Conservation (phyloP, 441 rosid genomes). For the Mallotus japonicus region DNA sequence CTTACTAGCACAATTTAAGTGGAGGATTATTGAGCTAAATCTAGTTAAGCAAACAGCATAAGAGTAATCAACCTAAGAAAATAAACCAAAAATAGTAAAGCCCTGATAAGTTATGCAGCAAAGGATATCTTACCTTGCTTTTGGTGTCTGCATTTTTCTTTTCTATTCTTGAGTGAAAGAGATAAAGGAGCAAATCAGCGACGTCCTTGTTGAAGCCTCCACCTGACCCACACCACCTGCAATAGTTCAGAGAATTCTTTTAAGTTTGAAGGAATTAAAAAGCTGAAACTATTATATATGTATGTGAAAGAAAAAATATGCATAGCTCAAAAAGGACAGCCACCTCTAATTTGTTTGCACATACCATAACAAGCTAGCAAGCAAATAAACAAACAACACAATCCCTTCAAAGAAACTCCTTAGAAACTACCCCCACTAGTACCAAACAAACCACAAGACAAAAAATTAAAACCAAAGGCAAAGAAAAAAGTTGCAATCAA, state of each 20-base stretch:
- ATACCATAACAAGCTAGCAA: constrained; percentile 59
- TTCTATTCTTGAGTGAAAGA: constrained; percentile 25
- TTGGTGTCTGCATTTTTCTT: constrained; percentile 81
- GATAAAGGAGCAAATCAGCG: constrained; percentile 21
- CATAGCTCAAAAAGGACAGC: constrained; percentile 27
- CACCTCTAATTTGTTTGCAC: constrained; percentile 33
- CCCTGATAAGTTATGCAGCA: constrained; percentile 12
- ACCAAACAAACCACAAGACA: constrained; percentile 59
- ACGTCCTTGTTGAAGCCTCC: constrained; percentile 37
- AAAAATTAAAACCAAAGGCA: constrained; percentile 18
- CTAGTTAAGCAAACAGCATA: constrained; percentile 2
- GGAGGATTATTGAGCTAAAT: constrained; percentile 4
- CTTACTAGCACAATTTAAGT: not conserved
- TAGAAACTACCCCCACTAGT: constrained; percentile 79
- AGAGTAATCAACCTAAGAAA: not conserved
- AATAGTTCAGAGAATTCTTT: constrained; percentile 35
- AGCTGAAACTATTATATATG: constrained; percentile 37
- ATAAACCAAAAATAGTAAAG: not conserved
- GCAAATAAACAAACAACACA: constrained; percentile 49
- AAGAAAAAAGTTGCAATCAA: constrained; percentile 37
- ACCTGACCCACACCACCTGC: constrained; percentile 63
- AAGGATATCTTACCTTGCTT: constrained; percentile 53
- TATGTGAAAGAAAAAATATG: constrained; percentile 23
- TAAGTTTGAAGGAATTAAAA: constrained; percentile 37
- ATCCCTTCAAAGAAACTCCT: constrained; percentile 90